Conservation (phyloP, 148 eudicot species). For the Vaccinium corymbosum region DNA sequence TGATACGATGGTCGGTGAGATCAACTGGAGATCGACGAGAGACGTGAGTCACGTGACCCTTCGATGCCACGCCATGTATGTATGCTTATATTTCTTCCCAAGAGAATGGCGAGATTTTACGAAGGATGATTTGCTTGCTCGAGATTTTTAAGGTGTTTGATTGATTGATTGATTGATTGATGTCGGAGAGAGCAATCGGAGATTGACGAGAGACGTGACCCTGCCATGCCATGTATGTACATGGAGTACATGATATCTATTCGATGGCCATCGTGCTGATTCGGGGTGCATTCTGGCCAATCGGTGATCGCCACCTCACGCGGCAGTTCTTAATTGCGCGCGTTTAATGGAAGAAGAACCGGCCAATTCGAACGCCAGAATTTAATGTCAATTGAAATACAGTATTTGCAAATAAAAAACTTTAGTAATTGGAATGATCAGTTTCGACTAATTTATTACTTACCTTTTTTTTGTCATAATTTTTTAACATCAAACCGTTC, state of each 20-base stretch:
- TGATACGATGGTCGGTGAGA: not conserved
- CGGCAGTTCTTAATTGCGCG: not conserved
- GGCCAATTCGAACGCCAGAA: too few relatives aligned
- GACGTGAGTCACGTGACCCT: not conserved
- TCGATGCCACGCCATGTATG: too few relatives aligned
- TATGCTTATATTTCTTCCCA: not conserved
- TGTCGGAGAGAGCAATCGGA: not conserved
- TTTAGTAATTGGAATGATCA: too few relatives aligned
- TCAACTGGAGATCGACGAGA: not conserved
- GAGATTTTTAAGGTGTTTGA: not conserved
- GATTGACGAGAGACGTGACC: not conserved
- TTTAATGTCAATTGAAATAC: too few relatives aligned
- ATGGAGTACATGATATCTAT: too few relatives aligned
- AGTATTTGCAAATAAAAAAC: too few relatives aligned
- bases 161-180: not conserved
- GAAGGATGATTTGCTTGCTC: not conserved
- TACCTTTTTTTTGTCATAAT: too few relatives aligned
- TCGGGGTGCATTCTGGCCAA: not conserved
- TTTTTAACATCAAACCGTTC: too few relatives aligned
- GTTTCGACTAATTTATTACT: too few relatives aligned
- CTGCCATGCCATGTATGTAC: too few relatives aligned
- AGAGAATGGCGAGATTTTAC: not conserved
- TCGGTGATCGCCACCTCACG: not conserved
- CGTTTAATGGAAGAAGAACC: too few relatives aligned
- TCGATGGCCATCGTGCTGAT: not conserved